These are phyloP conservation scores for Colletotrichum magnum DNA, from an alignment of 2,329 filamentous ascomycete genomes.

Conservation along the genomic window DNA sequence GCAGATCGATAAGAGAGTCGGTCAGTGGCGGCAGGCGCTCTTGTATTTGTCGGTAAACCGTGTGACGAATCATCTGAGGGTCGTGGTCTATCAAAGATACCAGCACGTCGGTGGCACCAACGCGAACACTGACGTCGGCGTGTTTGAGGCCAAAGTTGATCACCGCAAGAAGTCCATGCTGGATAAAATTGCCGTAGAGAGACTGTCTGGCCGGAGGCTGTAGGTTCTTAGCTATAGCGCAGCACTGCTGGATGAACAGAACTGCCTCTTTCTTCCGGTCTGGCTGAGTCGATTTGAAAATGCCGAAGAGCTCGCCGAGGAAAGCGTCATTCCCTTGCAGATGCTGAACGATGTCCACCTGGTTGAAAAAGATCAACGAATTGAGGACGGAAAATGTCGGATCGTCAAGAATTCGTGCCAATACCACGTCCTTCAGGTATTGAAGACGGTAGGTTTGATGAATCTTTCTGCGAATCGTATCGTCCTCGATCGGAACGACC, in stretches of 20 bases:
- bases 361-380: slow-evolving; percentile 98
- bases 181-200: slow-evolving; percentile 91
- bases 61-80: slow-evolving; percentile 91
- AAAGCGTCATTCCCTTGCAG: slow-evolving; percentile 87
- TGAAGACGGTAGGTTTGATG: slow-evolving; percentile 96
- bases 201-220: slow-evolving; percentile 85
- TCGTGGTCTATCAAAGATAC: slow-evolving; percentile 97
- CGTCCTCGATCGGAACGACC: slow-evolving; percentile 92
- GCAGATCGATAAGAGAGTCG: slow-evolving; percentile 91
- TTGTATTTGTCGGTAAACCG: slow-evolving; percentile 91
- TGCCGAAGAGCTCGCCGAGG: slow-evolving; percentile 86
- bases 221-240: slow-evolving; percentile 92
- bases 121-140: slow-evolving; percentile 85
- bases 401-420: slow-evolving; percentile 95
- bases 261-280: slow-evolving; percentile 91
- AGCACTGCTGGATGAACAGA: slow-evolving; percentile 96
- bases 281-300: slow-evolving; percentile 78
- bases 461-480: slow-evolving; percentile 87
- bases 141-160: slow-evolving; percentile 94
- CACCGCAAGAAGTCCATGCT: slow-evolving; percentile 87
- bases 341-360: slow-evolving; percentile 97
- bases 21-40: slow-evolving; percentile 89
- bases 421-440: slow-evolving; percentile 98
- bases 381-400: slow-evolving; percentile 98
- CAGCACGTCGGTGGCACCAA: slow-evolving; percentile 93